These are phyloP conservation scores for Balamuthia mandrillaris DNA, from an alignment of 208 protist species.

Conservation along the genomic window DNA sequence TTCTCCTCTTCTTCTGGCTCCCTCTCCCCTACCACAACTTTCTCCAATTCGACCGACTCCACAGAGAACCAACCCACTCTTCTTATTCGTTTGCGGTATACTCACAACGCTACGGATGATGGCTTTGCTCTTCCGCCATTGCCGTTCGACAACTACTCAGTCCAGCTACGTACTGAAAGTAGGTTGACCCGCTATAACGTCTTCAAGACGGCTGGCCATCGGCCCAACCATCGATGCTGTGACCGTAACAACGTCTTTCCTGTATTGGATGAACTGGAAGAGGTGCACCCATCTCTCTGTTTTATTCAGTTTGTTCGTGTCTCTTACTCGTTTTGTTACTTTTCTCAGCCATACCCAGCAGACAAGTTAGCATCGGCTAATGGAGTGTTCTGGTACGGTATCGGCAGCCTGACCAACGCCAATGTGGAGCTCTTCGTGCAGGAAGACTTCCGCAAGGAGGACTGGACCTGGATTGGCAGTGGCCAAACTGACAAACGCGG, in stretches of 20 bases:
- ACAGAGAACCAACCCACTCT: too few species aligned
- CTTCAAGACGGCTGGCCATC: neutral
- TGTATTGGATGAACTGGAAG: neutral
- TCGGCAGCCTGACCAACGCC: neutral
- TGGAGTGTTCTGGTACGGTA: neutral
- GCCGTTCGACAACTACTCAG: too few species aligned
- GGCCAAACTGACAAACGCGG: neutral
- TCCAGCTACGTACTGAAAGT: too few species aligned
- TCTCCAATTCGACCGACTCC: too few species aligned
- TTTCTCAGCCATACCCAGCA: neutral
- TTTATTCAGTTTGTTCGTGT: neutral
- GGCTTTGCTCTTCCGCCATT: too few species aligned
- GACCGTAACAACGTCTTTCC: constrained; percentile 34
- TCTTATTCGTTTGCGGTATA: too few species aligned
- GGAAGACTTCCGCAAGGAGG: neutral
- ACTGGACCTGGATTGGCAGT: neutral
- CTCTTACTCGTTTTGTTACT: neutral
- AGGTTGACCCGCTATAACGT: too few species aligned
- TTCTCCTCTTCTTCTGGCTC: too few species aligned
- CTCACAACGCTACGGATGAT: too few species aligned
- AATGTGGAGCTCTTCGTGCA: neutral
- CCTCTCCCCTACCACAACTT: too few species aligned
- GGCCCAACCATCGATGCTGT: constrained; percentile 35
- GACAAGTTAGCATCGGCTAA: neutral
- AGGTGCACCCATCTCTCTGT: too few species aligned